Base-by-base conservation (phyloP, 2,329 filamentous ascomycete species). In the Fusarium bactridioides region DNA sequence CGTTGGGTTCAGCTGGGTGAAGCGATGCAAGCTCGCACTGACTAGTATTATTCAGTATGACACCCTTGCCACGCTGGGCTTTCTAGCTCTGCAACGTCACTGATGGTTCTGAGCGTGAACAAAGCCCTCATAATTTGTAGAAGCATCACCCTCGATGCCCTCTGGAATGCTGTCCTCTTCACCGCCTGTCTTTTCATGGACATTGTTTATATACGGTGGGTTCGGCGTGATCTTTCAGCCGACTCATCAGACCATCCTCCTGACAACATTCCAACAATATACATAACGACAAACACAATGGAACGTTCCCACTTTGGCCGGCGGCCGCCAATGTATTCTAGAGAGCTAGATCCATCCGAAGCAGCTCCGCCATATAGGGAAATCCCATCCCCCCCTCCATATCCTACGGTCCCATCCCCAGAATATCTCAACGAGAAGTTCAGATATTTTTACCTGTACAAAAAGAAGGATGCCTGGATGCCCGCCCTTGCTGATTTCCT, bases 241-340 rank as follows among this genome's bases (percentile, higher is more conserved):
- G 27, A 29, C 27, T 29, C 27, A 29, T 4, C 27, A 25, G 23
- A 25, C 23, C 23, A 25, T 25, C 23, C 23, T 25, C 23, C 23
- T 25, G 23, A 25, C 23, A 25, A 25, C 23, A 25, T 25, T 25
- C 23, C 23, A 25, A 25, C 23, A 25, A 25, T 25, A 25, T 25
- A 25, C 23, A 25, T 25, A 25, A 25, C 23, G 23, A 25, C 23
- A 25, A 25, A 19, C 10, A 19, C 10, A 19, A 44, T 44, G 23
- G 7, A 25, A 2, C 5, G 11, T 44, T 12, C 16, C 10, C 0
- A 9, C 4, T 18, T 0, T 3, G 1, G 19, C 2, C n/a, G 1
- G 8, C 6, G 2, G 4, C 41, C 41, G 4, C 23, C 23, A 19
- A 25, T 0, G 12, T 0, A 19, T 19, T 25, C 41, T 12, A 25